These are phyloP conservation scores for Piromyces finnis DNA, from an alignment of 192 early-diverging fungal genomes.

Conservation along the genomic window DNA sequence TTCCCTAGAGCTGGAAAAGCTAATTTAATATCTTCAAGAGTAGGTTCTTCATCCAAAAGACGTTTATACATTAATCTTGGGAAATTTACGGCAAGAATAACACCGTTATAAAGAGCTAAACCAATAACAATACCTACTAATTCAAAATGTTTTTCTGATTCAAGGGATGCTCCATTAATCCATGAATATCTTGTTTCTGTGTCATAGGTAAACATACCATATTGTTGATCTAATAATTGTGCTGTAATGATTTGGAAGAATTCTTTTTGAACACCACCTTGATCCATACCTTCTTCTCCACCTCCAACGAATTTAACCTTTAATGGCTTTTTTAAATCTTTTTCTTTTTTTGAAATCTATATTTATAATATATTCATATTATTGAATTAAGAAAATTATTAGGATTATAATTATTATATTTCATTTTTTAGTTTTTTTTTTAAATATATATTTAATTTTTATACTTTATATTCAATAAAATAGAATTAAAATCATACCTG, in stretches of 20 bases:
- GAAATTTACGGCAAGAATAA: conserved; percentile 54
- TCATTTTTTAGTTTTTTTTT: too few species aligned
- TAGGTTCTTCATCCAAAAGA: conserved; percentile 24
- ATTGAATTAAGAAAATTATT: too few species aligned
- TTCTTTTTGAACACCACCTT: conserved; percentile 94
- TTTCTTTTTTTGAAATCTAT: conserved; percentile 23
- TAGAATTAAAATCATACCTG: too few species aligned
- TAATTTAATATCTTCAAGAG: conserved; percentile 26
- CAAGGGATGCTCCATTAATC: conserved; percentile 48
- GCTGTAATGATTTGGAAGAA: conserved; percentile 68
- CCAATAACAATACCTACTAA: conserved; percentile 80
- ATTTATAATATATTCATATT: too few species aligned
- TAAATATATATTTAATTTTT: too few species aligned
- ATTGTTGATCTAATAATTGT: conserved; percentile 48
- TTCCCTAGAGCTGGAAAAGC: conserved; percentile 46
- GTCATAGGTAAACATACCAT: conserved; percentile 56
- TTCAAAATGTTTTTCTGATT: conserved; percentile 44
- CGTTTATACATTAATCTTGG: conserved; percentile 59
- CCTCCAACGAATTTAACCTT: conserved; percentile 71
- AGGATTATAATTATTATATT: too few species aligned
- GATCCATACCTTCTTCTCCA: conserved; percentile 85
- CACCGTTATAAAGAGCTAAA: conserved; percentile 75
- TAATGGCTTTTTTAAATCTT: conserved; percentile 59
- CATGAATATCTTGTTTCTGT: conserved; percentile 50
- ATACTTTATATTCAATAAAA: too few species aligned